Evolutionary conservation across 179 eudicot genomes (phyloP), one percentile per base, ranked within the genome.

Genomic region (Monotropa hypopitys): DNA sequence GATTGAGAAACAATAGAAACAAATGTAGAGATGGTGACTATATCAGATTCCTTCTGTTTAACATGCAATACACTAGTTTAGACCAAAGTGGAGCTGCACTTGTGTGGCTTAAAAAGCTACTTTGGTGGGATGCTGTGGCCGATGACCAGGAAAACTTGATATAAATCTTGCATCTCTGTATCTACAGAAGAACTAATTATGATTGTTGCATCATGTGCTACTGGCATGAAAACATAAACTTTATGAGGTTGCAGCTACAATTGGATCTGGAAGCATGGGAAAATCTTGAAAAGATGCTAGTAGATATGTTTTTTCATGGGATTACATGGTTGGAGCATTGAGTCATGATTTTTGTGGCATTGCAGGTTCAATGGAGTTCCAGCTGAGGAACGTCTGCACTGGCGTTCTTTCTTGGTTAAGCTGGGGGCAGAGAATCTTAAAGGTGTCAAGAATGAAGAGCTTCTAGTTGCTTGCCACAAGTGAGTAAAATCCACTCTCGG

Each of bases 381-480:
- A 72, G 84, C 91, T 16, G 99, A 95, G 90, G 99, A 95, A 84
- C 90, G 99, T 69, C 84, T 93, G 85, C 99, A 95, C 77, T 95
- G 99, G 98, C 89, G 99, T 83, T 87, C 98, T 11, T 95, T 95
- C 84, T 86, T 95, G 76, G 97, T 95, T 70, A 95, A 95, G 79
- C 81, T 95, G 79, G 99, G 99, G 77, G 88, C 92, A 6, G 99
- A 95, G 78, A 95, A 95, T 73, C 97, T 95, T 76, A 93, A 83
- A 87, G 97, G 97, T 75, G 96, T 91, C 33, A 95, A 89, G 81
- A 91, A 84, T 70, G 99, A 95, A 80, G 99, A 95, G 83, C 99
- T 95, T 59, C 91, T 93, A 80, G 96, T 95, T 72, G 99, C 99
- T 70, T 88, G 92, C 84, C 99, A 95, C 89, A 95, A 95, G 99